These are phyloP conservation scores for Chalara sp. DNA, from an alignment of 2,329 filamentous ascomycete genomes.

Conservation along the genomic window DNA sequence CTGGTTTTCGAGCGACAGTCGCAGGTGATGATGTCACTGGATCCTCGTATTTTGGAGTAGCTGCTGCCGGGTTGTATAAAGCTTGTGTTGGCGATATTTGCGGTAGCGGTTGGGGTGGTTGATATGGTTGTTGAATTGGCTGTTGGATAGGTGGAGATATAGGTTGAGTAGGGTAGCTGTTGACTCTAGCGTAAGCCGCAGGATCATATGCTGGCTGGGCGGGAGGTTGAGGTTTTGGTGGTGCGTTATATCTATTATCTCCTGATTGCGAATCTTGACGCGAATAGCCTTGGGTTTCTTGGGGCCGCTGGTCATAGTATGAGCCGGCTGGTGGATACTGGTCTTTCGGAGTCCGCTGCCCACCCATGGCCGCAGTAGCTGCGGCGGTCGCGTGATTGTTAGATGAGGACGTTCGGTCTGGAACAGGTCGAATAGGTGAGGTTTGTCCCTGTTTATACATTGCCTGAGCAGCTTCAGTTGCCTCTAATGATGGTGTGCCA, in stretches of 20 bases:
- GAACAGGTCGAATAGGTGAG: constrained; percentile 40
- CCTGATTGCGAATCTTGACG: constrained; percentile 19
- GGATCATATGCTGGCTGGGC: constrained; percentile 69
- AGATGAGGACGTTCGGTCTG: constrained; percentile 46
- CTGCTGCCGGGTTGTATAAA: constrained; percentile 24
- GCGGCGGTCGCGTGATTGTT: constrained; percentile 52
- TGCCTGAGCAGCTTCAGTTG: constrained; percentile 56
- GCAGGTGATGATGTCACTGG: constrained; percentile 24
- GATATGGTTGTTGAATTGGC: constrained; percentile 20
- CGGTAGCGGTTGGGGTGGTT: constrained; percentile 8
- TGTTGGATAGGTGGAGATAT: constrained; percentile 15
- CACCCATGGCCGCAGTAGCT: constrained; percentile 47
- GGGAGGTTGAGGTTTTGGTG: constrained; percentile 32
- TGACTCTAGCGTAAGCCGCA: constrained; percentile 63
- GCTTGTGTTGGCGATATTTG: constrained; percentile 24
- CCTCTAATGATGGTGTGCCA: constrained; percentile 41
- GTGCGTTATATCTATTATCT: constrained; percentile 16
- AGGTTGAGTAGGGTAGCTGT: constrained; percentile 40
- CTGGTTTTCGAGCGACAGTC: constrained; percentile 42
- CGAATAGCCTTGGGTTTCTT: no score
- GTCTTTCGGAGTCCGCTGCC: constrained; percentile 18
- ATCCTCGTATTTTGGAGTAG: constrained; percentile 15
- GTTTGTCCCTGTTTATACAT: constrained; percentile 50
- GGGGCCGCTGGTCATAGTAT: no score
- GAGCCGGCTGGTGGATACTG: constrained; percentile 16